A percentile compares a stretch with the other conserved stretches of the same genome.
Conservation (phyloP, 805 yeast genomes). For the Yarrowia sp. region DNA sequence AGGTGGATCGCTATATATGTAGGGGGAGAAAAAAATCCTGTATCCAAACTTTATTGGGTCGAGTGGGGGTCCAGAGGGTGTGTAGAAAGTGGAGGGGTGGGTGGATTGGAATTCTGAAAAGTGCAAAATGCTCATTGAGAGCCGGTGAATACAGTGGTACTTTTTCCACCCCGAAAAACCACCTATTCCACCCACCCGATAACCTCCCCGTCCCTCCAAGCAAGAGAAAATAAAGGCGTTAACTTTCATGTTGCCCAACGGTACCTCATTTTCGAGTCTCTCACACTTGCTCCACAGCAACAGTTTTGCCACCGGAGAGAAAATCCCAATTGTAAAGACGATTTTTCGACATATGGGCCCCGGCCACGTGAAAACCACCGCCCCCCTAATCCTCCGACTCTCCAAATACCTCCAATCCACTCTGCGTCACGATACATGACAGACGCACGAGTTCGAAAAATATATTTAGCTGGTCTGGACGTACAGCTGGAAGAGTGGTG, state of each 20-base stretch:
- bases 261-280: background rate
- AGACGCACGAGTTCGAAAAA: background rate
- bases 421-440: constrained; percentile 3
- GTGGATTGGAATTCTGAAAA: background rate
- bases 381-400: background rate
- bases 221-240: background rate
- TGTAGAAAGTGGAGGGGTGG: background rate
- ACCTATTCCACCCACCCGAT: no score
- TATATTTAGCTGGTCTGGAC: background rate
- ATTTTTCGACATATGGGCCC: background rate
- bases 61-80: background rate
- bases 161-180: no score
- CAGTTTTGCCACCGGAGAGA: background rate
- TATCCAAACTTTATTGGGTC: background rate
- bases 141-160: no score
- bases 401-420: background rate
- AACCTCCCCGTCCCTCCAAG: background rate
- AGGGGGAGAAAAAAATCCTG: constrained; percentile 17
- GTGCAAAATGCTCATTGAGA: no score
- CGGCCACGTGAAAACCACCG: background rate
- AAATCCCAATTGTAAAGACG: background rate
- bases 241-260: constrained; percentile 18
- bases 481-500: background rate
- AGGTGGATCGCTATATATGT: constrained; percentile 16
- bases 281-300: background rate